Evolutionary conservation across 2,329 filamentous ascomycete genomes (phyloP).

Genomic region (Plenodomus lindquistii): DNA sequence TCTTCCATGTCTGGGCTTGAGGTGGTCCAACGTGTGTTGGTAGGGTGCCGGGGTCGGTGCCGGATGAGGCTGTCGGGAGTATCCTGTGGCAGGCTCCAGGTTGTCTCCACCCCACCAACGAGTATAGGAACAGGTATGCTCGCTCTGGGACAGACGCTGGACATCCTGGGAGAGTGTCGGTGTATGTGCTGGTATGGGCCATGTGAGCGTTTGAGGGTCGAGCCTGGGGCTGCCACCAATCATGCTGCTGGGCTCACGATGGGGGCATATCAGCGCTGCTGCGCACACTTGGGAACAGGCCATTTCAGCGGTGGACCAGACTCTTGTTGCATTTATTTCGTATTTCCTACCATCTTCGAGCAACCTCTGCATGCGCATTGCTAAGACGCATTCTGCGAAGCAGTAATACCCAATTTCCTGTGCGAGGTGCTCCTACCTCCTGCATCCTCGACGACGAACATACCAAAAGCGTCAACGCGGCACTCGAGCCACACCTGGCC

Average conservation of each 20-base stretch:
- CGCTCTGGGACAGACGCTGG: background rate
- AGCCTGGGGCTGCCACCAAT: background rate
- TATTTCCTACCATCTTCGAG: conserved; percentile 2
- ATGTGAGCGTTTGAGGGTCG: background rate
- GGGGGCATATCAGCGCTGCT: background rate
- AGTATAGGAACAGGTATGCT: background rate
- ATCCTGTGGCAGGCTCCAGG: background rate
- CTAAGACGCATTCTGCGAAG: conserved; percentile 22
- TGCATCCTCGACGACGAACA: conserved; percentile 17
- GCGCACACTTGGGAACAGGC: background rate
- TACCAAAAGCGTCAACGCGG: conserved; percentile 7
- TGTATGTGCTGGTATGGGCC: background rate
- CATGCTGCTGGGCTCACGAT: background rate
- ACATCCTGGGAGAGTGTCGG: background rate
- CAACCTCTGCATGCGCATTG: conserved; percentile 10
- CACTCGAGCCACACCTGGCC: conserved; percentile 22
- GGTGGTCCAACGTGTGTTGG: no score
- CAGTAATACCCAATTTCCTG: conserved; percentile 35
- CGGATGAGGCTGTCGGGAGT: background rate
- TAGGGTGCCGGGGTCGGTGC: background rate
- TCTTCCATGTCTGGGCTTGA: background rate
- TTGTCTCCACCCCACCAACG: no score
- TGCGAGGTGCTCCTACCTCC: conserved; percentile 22
- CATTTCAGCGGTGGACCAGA: background rate
- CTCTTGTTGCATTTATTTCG: conserved; percentile 1